Conservation (phyloP, 345 rosid species). For the Schrenkiella parvula region DNA sequence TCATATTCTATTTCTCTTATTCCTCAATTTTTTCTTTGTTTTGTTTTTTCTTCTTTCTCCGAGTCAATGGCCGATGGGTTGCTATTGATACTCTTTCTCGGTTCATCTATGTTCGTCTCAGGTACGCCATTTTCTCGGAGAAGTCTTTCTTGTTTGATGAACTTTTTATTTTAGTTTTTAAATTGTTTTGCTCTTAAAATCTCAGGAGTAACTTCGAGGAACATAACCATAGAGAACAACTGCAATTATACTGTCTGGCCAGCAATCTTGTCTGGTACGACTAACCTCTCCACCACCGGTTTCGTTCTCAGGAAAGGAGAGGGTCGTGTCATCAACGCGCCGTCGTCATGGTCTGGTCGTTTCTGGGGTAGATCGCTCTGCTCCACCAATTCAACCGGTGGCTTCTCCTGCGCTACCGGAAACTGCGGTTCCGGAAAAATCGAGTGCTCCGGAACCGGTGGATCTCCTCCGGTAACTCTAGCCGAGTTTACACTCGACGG, state of each 20-base stretch:
- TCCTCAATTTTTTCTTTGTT: background rate
- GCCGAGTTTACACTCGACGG: constrained; percentile 36
- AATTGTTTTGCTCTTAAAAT: background rate
- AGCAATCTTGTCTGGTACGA: background rate
- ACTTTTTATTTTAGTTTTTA: background rate
- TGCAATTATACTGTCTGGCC: constrained; percentile 46
- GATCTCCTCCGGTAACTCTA: constrained; percentile 38
- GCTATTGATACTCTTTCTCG: background rate
- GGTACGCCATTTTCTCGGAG: background rate
- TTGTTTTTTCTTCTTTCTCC: background rate
- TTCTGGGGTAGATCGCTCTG: constrained; percentile 55
- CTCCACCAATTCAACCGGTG: constrained; percentile 15
- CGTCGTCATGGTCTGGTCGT: constrained; percentile 42
- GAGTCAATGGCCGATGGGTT: background rate
- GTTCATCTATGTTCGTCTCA: background rate
- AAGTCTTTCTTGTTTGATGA: background rate
- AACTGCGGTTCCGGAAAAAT: constrained; percentile 51
- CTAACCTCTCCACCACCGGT: constrained; percentile 39
- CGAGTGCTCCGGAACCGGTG: constrained; percentile 33
- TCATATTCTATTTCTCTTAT: too few species aligned
- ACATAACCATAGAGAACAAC: background rate
- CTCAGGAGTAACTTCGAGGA: background rate
- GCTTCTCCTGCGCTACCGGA: constrained; percentile 18
- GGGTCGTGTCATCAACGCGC: constrained; percentile 4
- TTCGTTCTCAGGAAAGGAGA: constrained; percentile 42